Base-by-base conservation (phyloP, 306 rosid species). In the Lathyrus aphaca region DNA sequence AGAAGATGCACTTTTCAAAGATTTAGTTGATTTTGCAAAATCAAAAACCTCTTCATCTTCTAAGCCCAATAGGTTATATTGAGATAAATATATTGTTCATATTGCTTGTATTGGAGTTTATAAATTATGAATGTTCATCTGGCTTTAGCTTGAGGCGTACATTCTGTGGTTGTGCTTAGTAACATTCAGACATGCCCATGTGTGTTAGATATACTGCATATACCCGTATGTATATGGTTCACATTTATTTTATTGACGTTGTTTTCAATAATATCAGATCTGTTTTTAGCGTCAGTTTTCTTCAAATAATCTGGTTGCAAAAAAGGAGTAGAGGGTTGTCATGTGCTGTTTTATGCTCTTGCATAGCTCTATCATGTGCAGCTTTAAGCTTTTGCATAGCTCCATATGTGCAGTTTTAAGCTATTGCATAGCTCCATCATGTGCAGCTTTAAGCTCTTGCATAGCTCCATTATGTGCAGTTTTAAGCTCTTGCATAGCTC, bases 1-100 rank as follows among this genome's bases (percentile, higher is more conserved):
- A 61, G 96, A 91, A 74, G 97, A 94, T 75, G 96, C 76, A 23
- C 88, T 87, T 15, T 91, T 95, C 86, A 89, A 89, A 63, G 92
- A 91, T 77, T 89, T 89, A 0, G 88, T 91, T 77, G 99, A 91
- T 80, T 87, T 87, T 68, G 96, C 95, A 3, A 95, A 89, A 80
- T 83, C 96, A 27, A 86, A 89, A 68, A 88, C 96, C 32, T 87
- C 99, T 40, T 85, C 93, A 10, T 74, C 96, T 56, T 76, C 97
- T 8, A 87, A 83, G 11, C 80, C 91, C 57, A 91, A 88, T 73
- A 84, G 87, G 78, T 84, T 93, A 55, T 86, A 77, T 75, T 88
- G 88, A 92, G 77, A 17, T 50, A 50, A 50, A 50, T 18, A 35
- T 18, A 30, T 44, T 42, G 77, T 40, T 75, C 57, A 55, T 63